Conservation (phyloP, 257 asterid species). For the Asclepias syriaca region DNA sequence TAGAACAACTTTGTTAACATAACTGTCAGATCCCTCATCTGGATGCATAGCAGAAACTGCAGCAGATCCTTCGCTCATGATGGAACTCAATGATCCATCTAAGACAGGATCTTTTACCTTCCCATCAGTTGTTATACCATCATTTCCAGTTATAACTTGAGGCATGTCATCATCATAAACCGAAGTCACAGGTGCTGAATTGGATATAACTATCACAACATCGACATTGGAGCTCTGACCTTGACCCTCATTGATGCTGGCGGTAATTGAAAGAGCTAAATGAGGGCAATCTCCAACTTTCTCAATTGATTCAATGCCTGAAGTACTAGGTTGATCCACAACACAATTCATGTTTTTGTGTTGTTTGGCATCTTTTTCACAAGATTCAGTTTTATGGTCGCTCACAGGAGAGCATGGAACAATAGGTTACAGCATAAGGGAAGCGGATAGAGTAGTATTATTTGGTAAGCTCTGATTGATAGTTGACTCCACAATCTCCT, state of each 20-base stretch:
- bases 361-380: constrained; percentile 20
- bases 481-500: constrained; percentile 13
- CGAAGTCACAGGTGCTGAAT: constrained; percentile 23
- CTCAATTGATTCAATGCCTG: constrained; percentile 21
- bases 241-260: not conserved
- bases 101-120: not conserved
- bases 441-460: not conserved
- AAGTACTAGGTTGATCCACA: constrained; percentile 25
- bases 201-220: constrained; percentile 13
- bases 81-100: constrained; percentile 2
- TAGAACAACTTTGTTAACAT: not conserved
- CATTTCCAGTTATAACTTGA: constrained; percentile 20
- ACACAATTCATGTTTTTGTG: constrained; percentile 7
- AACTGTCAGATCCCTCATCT: constrained; percentile 10
- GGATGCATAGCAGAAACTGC: constrained; percentile 13
- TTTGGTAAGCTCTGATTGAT: not conserved
- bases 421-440: constrained; percentile 11
- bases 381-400: constrained; percentile 17
- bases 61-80: not conserved
- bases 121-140: constrained; percentile 18
- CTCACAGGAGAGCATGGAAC: constrained; percentile 20
- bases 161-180: constrained; percentile 9
- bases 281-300: constrained; percentile 26
- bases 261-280: not conserved
- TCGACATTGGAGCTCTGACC: constrained; percentile 12